A percentile compares a stretch with the other conserved stretches of the same genome.
Evolutionary conservation across 176 grass and related monocot genomes (phyloP).

Genomic region (Oryza coarctata): DNA sequence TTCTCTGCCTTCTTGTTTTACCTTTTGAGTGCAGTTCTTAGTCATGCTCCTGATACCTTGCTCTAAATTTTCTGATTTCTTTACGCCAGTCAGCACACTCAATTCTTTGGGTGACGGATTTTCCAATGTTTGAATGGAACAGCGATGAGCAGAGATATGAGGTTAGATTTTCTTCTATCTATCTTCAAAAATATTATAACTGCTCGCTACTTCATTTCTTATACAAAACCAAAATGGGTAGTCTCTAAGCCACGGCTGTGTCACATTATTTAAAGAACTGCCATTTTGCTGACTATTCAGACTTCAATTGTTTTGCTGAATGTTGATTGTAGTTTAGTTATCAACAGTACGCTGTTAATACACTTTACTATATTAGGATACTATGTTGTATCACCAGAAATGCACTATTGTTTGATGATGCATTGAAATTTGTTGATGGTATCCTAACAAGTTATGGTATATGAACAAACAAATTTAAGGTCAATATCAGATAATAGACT

Average conservation of each 20-base stretch:
- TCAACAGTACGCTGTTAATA: not conserved
- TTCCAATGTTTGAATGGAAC: constrained; percentile 98
- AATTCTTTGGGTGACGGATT: constrained; percentile 91
- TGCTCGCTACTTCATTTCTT: not conserved
- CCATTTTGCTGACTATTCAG: not conserved
- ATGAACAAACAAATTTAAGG: constrained; percentile 5
- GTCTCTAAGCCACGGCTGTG: not conserved
- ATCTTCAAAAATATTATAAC: constrained; percentile 6
- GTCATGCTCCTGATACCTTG: constrained; percentile 7
- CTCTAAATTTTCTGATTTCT: constrained; percentile 34
- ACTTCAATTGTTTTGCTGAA: not conserved
- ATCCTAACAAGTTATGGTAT: no score
- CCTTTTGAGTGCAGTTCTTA: not conserved
- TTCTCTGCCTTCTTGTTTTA: not conserved
- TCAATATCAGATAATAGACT: not conserved
- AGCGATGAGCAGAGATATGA: constrained; percentile 79
- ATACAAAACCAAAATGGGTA: not conserved
- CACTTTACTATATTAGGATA: not conserved
- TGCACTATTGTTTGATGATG: not conserved
- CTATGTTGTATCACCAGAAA: not conserved
- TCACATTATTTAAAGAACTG: constrained; percentile 14
- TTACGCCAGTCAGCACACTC: constrained; percentile 64
- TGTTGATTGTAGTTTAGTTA: not conserved
- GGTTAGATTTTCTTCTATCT: constrained; percentile 46
- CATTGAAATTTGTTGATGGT: no score